phyloP scores from a whole-genome alignment of 2,329 filamentous ascomycete genomes.

The Chaetoscypha palmicola region DNA sequence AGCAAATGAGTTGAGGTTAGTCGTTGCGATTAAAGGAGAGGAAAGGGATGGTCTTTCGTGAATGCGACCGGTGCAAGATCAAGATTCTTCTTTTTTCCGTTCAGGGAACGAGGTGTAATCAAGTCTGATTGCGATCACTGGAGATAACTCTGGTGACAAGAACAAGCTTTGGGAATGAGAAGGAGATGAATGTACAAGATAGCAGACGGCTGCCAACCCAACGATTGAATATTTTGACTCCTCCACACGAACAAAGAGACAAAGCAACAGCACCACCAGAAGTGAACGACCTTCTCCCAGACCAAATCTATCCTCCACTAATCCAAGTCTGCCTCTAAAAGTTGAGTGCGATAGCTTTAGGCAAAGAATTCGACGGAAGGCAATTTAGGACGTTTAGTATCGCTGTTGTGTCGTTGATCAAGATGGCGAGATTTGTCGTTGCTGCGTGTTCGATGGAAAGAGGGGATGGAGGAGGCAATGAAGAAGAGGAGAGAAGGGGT shows the following conservation, averaged over 20 bases:
- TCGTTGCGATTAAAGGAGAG: conserved; percentile 19
- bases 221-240: conserved; percentile 21
- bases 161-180: conserved; percentile 24
- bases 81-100: conserved; percentile 32
- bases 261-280: conserved; percentile 19
- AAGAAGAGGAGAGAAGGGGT: too few relatives aligned
- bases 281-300: conserved; percentile 10
- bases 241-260: conserved; percentile 25
- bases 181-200: conserved; percentile 33
- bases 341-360: too few relatives aligned
- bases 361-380: too few relatives aligned
- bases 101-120: conserved; percentile 32
- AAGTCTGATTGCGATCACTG: conserved; percentile 34
- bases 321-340: conserved; percentile 4
- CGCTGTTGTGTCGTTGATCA: too few relatives aligned
- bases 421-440: too few relatives aligned
- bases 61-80: conserved; percentile 30
- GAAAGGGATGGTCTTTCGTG: conserved; percentile 19
- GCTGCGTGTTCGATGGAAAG: too few relatives aligned
- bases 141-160: conserved; percentile 28
- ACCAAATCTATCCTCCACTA: conserved; percentile 11
- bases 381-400: too few relatives aligned
- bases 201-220: conserved; percentile 26
- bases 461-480: too few relatives aligned
- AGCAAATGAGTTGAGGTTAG: conserved; percentile 12